These are phyloP conservation scores for Ascobolus immersus DNA, from an alignment of 495 filamentous ascomycete genomes.

Conservation along the genomic window DNA sequence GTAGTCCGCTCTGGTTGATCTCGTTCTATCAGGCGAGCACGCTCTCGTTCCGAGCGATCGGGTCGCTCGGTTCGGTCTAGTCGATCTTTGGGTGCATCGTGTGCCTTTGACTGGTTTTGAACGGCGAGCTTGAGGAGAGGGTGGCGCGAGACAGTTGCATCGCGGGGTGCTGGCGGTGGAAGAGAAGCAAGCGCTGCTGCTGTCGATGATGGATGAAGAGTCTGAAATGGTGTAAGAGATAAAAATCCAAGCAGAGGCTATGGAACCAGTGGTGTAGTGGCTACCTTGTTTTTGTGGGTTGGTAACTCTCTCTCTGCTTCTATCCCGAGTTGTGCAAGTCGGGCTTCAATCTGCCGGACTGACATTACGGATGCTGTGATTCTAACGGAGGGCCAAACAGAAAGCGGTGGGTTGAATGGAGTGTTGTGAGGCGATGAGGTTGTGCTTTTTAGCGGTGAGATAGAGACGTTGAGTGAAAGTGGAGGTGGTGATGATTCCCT, in stretches of 20 bases:
- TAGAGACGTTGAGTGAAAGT: no score
- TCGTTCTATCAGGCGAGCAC: conserved; percentile 2
- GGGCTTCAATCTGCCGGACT: conserved; percentile 46
- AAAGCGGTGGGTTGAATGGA: no score
- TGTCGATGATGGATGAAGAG: conserved; percentile 27
- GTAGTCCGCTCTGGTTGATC: background rate
- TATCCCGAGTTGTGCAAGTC: conserved; percentile 58
- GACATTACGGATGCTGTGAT: no score
- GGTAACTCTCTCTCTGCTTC: conserved; percentile 48
- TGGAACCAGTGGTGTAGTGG: conserved; percentile 2
- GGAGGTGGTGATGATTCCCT: no score
- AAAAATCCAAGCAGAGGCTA: conserved; percentile 1
- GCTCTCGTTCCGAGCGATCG: conserved; percentile 16
- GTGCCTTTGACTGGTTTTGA: conserved; percentile 30
- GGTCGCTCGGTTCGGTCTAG: conserved; percentile 26
- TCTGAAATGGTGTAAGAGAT: conserved; percentile 17
- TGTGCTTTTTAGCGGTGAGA: no score
- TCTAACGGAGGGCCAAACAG: no score
- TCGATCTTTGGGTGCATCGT: conserved; percentile 23
- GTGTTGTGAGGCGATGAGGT: no score
- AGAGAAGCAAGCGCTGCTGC: conserved; percentile 28
- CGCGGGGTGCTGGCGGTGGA: conserved; percentile 32
- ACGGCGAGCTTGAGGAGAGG: conserved; percentile 53
- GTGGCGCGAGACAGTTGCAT: conserved; percentile 5
- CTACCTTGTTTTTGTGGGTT: background rate